These are phyloP conservation scores for Amaranthus tricolor DNA, from an alignment of 179 eudicot species.

Conservation along the genomic window DNA sequence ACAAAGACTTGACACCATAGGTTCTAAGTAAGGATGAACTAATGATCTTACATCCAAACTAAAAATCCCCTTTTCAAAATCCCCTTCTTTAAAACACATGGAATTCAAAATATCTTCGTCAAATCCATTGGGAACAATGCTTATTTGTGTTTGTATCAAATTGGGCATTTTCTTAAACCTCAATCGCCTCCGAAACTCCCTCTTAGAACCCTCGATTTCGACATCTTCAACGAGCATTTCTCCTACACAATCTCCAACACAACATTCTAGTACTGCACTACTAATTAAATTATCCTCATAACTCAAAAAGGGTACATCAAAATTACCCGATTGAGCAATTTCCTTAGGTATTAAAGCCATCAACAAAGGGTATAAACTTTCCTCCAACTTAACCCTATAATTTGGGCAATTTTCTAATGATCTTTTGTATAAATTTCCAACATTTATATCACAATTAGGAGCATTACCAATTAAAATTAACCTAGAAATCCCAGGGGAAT, in stretches of 20 bases:
- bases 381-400: constrained; percentile 24
- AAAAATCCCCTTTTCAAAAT: constrained; percentile 38
- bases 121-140: constrained; percentile 31
- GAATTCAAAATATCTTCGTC: constrained; percentile 17
- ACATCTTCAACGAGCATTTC: constrained; percentile 81
- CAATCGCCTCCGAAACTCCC: constrained; percentile 69
- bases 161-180: constrained; percentile 94
- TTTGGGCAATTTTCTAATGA: constrained; percentile 11
- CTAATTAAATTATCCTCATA: constrained; percentile 68
- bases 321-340: constrained; percentile 25
- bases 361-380: constrained; percentile 39
- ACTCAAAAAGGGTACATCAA: constrained; percentile 48
- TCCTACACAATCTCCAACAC: constrained; percentile 58
- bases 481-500: constrained; percentile 50
- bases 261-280: constrained; percentile 45
- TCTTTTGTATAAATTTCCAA: constrained; percentile 21
- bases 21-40: constrained; percentile 73
- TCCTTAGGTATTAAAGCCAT: constrained; percentile 51
- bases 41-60: constrained; percentile 37
- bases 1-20: constrained; percentile 72
- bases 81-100: background rate
- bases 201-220: constrained; percentile 38
- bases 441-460: constrained; percentile 26
- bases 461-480: constrained; percentile 59
- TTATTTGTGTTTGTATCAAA: constrained; percentile 67